Percentiles rank a stretch among this genome's conserved stretches.
Evolutionary conservation across 2,329 filamentous ascomycete genomes (phyloP).

Genomic region (Aspergillus neoniger): DNA sequence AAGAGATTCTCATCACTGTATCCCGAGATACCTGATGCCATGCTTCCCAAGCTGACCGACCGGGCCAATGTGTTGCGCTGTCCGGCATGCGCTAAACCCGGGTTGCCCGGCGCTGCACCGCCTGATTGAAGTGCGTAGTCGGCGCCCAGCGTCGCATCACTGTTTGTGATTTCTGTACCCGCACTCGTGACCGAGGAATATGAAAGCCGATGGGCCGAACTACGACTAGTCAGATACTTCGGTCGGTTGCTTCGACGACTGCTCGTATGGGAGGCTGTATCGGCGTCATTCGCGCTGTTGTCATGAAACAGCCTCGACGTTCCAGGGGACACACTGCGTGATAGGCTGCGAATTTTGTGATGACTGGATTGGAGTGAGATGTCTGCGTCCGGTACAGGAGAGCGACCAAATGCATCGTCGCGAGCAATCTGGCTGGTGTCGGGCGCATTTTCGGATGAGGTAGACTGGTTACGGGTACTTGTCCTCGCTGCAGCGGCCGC

Average conservation of each 20-base stretch:
- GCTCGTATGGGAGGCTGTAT: conserved; percentile 23
- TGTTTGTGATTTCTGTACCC: conserved; percentile 63
- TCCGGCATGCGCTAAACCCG: conserved; percentile 23
- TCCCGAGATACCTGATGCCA: conserved; percentile 71
- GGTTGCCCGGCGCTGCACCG: conserved; percentile 63
- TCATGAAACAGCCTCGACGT: conserved; percentile 31
- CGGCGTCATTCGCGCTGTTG: conserved; percentile 27
- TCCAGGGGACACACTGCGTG: conserved; percentile 33
- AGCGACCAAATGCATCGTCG: conserved; percentile 25
- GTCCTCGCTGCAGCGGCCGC: conserved; percentile 47
- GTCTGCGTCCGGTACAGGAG: conserved; percentile 23
- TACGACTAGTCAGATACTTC: conserved; percentile 57
- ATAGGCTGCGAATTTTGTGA: conserved; percentile 27
- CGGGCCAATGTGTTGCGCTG: conserved; percentile 61
- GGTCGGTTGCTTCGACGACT: conserved; percentile 50
- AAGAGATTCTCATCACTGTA: conserved; percentile 53
- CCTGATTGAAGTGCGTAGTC: conserved; percentile 84
- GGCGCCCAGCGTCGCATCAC: conserved; percentile 71
- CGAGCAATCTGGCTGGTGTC: conserved; percentile 26
- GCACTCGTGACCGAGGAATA: conserved; percentile 57
- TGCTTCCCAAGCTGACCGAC: conserved; percentile 84
- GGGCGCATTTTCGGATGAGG: conserved; percentile 22
- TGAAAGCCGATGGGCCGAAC: conserved; percentile 61
- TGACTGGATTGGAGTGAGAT: conserved; percentile 31
- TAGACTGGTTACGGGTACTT: conserved; percentile 41